Evolutionary conservation across 768 basidiomycete species (phyloP).

Genomic region (Myochromella boudieri): DNA sequence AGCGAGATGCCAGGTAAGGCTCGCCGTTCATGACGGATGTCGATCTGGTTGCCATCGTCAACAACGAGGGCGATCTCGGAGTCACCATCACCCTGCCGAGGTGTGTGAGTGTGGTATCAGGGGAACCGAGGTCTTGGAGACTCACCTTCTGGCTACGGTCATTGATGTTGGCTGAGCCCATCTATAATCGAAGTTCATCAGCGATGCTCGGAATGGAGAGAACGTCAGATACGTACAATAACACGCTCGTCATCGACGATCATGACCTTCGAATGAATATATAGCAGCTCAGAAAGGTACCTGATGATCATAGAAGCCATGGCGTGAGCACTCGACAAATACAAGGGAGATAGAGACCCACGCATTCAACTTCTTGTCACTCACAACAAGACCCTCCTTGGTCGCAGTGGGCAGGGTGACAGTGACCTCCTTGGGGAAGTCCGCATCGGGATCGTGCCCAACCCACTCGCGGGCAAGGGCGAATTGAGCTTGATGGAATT

Average conservation of each 20-base stretch:
- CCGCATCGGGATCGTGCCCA: slow-evolving; percentile 39
- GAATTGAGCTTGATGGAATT: slow-evolving; percentile 83
- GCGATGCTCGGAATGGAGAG: neutral
- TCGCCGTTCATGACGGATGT: slow-evolving; percentile 77
- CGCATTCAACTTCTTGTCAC: slow-evolving; percentile 70
- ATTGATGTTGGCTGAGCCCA: slow-evolving; percentile 93
- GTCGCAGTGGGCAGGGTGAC: slow-evolving; percentile 57
- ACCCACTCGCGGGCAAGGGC: slow-evolving; percentile 81
- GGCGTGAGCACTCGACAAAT: no score
- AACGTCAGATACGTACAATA: slow-evolving; percentile 56
- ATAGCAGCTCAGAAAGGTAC: slow-evolving; percentile 78
- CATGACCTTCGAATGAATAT: slow-evolving; percentile 91
- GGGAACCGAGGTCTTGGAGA: neutral
- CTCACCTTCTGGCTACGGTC: slow-evolving; percentile 78
- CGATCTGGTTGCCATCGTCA: slow-evolving; percentile 81
- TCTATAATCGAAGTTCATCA: slow-evolving; percentile 38
- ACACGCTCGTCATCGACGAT: slow-evolving; percentile 91
- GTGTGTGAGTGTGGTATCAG: neutral
- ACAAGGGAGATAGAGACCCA: no score
- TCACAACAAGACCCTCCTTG: slow-evolving; percentile 45
- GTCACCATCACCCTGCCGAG: slow-evolving; percentile 83
- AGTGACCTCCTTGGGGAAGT: slow-evolving; percentile 50
- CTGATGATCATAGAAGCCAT: slow-evolving; percentile 39
- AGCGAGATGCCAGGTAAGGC: slow-evolving; percentile 69
- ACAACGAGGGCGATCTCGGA: slow-evolving; percentile 93